Base-by-base conservation (phyloP, 2,329 filamentous ascomycete genomes). In the Diaporthe destruens region DNA sequence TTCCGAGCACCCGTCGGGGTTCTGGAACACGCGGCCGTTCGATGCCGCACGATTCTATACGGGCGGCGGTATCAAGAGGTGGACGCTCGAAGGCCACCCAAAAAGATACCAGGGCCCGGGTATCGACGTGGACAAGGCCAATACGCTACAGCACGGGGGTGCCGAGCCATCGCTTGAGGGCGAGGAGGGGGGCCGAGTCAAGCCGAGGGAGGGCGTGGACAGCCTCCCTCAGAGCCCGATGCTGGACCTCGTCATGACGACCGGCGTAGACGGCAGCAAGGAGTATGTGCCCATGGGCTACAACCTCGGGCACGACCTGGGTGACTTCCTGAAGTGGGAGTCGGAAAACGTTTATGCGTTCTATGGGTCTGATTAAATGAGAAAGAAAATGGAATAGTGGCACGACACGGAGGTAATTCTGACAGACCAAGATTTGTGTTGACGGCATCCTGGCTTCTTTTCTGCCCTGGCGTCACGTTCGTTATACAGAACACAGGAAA, bases 261-360 rank as follows among this genome's bases (percentile, higher is more conserved):
- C 80, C 34, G 81, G 80, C 47, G 82, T 81, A 32, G 81, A 82
- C 54, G 83, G 81, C n/a, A 80, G 83, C 69, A 78, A 81, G 75
- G 78, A 80, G 54, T 76, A 75, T 39, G 84, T 88, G 69, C 87
- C 88, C 0, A 90, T 91, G 89, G 88, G 88, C 0, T 90, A 87
- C 77, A 91, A 91, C 75, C 81, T 91, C 2, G 85, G 85, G 14
- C 87, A 90, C 74, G 89, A 91, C 77, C 77, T 91, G 51, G 87
- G 87, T 1, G 88, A 90, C 74, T 91, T 89, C 75, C 77, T 91
- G 61, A 84, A 81, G 70, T 91, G 88, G 88, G 88, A 89, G 78
- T 81, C 86, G 5, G 85, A 89, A 75, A 82, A 88, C 70, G 84
- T 85, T 2, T 86, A 83, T 71, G 80, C 80, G 29, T 79, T 80